Evolutionary conservation across 768 basidiomycete genomes (phyloP), one percentile per base, ranked within the genome.

Genomic region (Collybiopsis luxurians): DNA sequence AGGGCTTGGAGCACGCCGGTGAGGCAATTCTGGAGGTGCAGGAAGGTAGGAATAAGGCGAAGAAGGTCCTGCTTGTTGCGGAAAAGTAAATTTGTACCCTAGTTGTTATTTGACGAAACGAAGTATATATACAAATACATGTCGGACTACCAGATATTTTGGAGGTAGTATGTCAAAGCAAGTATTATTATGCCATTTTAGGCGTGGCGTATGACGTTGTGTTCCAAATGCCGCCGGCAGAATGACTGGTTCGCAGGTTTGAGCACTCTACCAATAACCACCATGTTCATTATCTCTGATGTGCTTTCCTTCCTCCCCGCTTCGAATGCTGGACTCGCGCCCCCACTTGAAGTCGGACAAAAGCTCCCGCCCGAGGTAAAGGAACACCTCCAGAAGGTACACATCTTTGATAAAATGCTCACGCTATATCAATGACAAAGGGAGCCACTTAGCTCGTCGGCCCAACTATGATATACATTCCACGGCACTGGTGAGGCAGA

Each of bases 1-100:
- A 66, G 7, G 82, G 82, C 2, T 67, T 85, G 38, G 78, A 75
- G 15, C 53, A 55, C 19, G 64, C 56, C 4, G 72, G 69, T n/a
- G 66, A 75, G 38, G 73, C 66, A 0, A 57, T 78, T n/a, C 23
- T 71, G 7, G 69, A 64, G 53, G 63, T 62, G 46, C 76, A 75
- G 11, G 23, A 30, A 30, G 40, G 40, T 42, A 42, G n/a, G 19
- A 76, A 77, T 58, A 61, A 27, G 7, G 73, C 69, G 4, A 76
- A 48, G 52, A 38, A 42, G 9, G 42, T 57, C 4, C 55, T 63
- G 1, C 19, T 28, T 4, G 52, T 61, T 40, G 31, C 55, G 5
- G 42, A 59, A 4, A 55, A 60, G 36, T 63, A 43, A 63, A 38
- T 38, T 7, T 9, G 17, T 38, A n/a, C n/a, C n/a, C n/a, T n/a